Base-by-base conservation (phyloP, 805 yeast genomes). In the Wickerhamiella domercqiae region DNA sequence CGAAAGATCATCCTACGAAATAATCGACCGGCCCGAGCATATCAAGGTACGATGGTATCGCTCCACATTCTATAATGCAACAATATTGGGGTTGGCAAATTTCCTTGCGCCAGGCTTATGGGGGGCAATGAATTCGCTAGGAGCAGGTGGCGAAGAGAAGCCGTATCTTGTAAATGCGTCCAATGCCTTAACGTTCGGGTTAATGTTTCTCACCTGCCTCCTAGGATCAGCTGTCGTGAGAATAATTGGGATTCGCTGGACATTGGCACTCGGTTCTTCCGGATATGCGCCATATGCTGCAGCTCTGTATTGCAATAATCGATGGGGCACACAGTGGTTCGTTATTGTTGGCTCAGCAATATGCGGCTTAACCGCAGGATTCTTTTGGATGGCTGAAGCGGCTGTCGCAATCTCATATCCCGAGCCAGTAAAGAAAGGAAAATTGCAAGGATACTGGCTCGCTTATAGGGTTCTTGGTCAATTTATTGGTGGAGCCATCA, bases 281-380 rank as follows among this genome's bases (percentile, higher is more conserved):
- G 52, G 52, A 7, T 48, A 45, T 35, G 45, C 48, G 1, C 46
- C 47, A 5, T 48, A 48, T 28, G 46, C 51, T 3, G 52, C 52
- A 3, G 46, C 49, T 2, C 39, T 48, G 3, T 48, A 48, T 34
- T 39, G 42, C 29, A 47, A 48, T 25, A 38, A 41, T 21, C 32
- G 44, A 7, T 47, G n/a, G 31, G 49, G 51, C 6, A 41, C 45
- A 0, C 43, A 40, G 14, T 48, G 52, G 52, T 42, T 48, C 14
- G 43, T 48, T 4, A 26, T 36, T 2, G 5, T 48, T 7, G 52
- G 52, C 5, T 41, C 48, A 7, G 48, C 49, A 5, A 16, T 42
- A 21, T 48, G 52, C 29, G 52, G 52, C 9, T 31, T 48, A 3
- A 42, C 47, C n/a, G 52, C 52, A 3, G 52, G 52, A 15, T 11